phyloP scores from a whole-genome alignment of 768 basidiomycete genomes.

The Tylopilus balloui region DNA sequence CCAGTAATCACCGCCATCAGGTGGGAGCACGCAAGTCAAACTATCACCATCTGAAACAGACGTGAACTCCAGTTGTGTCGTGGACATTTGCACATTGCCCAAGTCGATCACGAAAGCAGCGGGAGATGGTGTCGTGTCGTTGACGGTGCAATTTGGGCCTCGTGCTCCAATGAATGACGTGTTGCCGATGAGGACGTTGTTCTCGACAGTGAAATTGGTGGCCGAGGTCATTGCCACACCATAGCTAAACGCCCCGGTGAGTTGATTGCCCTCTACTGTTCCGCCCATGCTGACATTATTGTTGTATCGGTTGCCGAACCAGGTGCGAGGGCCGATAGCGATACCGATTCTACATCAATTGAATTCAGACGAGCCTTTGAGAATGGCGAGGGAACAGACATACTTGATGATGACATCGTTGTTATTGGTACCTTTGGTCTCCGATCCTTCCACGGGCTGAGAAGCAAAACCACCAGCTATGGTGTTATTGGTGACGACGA shows the following conservation, averaged over 20 bases:
- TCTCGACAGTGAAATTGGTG: constrained; percentile 59
- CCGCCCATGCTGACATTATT: constrained; percentile 54
- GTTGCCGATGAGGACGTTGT: constrained; percentile 60
- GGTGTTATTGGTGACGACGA: constrained; percentile 61
- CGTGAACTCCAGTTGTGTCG: constrained; percentile 51
- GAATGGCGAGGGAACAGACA: constrained; percentile 18
- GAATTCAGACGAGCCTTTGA: constrained; percentile 7
- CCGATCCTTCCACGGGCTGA: constrained; percentile 34
- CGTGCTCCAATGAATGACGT: constrained; percentile 69
- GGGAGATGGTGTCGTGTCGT: constrained; percentile 47
- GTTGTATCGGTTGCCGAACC: constrained; percentile 60
- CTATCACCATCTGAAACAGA: constrained; percentile 49
- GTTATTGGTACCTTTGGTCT: constrained; percentile 50
- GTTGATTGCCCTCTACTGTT: constrained; percentile 49
- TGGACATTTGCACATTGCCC: constrained; percentile 37
- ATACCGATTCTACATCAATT: constrained; percentile 68
- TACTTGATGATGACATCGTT: constrained; percentile 69
- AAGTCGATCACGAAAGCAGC: constrained; percentile 56
- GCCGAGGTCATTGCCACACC: constrained; percentile 65
- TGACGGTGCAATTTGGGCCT: constrained; percentile 58
- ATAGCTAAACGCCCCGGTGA: constrained; percentile 70
- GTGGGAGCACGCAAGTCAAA: constrained; percentile 65
- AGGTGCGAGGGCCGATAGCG: constrained; percentile 70
- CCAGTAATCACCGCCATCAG: constrained; percentile 66
- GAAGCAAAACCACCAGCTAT: constrained; percentile 70